Percentiles rank a stretch among this genome's conserved stretches.
phyloP scores from a whole-genome alignment of 176 grass and related monocot genomes.

The Raddia guianensis region DNA sequence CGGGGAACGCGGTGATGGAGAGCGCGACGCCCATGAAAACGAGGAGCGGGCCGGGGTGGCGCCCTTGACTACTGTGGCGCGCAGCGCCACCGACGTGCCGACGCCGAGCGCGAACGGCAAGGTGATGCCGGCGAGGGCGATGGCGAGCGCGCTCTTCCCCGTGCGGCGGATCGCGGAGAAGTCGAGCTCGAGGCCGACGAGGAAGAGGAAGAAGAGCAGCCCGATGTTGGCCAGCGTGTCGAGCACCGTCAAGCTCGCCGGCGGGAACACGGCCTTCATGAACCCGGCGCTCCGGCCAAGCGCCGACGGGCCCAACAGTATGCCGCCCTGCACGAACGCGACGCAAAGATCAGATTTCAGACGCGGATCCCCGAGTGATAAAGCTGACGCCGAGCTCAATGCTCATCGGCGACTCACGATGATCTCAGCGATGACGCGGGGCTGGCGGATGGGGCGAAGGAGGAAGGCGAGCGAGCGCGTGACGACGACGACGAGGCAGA shows the following conservation, averaged over 20 bases:
- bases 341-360: no score
- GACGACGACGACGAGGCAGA: background rate
- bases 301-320: background rate
- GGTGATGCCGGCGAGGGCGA: background rate
- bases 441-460: conserved; percentile 46
- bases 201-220: background rate
- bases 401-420: conserved; percentile 51
- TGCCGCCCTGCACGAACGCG: background rate
- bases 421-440: conserved; percentile 93
- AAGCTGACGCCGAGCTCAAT: no score
- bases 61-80: no score
- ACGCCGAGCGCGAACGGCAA: no score
- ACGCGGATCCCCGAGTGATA: no score
- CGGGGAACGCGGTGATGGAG: conserved; percentile 65
- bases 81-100: no score
- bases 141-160: background rate
- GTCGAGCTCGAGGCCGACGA: background rate
- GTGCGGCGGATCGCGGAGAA: background rate
- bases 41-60: conserved; percentile 25
- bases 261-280: background rate
- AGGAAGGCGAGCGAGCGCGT: background rate
- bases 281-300: background rate
- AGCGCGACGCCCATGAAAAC: conserved; percentile 64
- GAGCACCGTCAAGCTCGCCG: background rate
- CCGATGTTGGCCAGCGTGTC: background rate